A percentile compares a stretch with the other conserved stretches of the same genome.
phyloP scores from a whole-genome alignment of 768 basidiomycete species.

The Russula lepida region DNA sequence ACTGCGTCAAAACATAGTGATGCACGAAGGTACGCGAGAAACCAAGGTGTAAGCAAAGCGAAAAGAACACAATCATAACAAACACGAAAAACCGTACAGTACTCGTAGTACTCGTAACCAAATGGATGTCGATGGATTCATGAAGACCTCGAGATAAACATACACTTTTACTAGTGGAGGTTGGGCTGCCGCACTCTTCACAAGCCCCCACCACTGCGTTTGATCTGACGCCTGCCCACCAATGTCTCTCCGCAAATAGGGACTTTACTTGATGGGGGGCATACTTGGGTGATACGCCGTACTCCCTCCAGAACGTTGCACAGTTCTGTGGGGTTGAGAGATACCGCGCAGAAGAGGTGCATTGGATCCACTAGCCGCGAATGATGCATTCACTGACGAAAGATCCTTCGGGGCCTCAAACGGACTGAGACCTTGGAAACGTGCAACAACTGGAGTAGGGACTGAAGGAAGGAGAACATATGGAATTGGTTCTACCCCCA shows the following conservation, averaged over 20 bases:
- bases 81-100: too few relatives aligned
- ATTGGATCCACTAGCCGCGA: background rate
- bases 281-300: background rate
- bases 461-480: background rate
- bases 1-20: too few relatives aligned
- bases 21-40: too few relatives aligned
- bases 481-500: background rate
- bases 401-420: background rate
- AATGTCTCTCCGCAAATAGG: background rate
- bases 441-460: background rate
- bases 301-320: background rate
- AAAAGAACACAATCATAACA: too few relatives aligned
- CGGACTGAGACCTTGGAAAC: background rate
- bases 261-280: background rate
- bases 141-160: background rate
- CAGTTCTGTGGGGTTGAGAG: background rate
- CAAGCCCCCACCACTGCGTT: conserved; percentile 12
- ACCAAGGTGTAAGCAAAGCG: too few relatives aligned
- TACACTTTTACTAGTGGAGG: background rate
- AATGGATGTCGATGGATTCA: too few relatives aligned
- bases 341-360: background rate
- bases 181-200: conserved; percentile 2
- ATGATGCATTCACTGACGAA: background rate
- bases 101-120: too few relatives aligned
- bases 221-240: conserved; percentile 4